Base-by-base conservation (phyloP, 2,329 filamentous ascomycete species). In the Penicillium sp. region DNA sequence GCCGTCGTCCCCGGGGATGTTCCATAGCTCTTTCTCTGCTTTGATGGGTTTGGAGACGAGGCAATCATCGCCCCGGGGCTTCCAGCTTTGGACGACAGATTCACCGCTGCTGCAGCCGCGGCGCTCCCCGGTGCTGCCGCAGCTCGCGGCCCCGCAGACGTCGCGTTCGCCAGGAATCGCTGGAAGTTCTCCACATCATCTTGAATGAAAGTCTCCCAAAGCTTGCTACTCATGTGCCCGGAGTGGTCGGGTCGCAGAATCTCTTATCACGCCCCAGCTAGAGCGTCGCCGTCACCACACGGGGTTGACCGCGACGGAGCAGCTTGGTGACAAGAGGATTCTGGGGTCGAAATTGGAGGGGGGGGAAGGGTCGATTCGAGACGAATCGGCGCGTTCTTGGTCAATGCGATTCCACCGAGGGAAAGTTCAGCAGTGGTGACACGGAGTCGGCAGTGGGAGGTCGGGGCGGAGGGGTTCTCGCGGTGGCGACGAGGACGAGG, bases 201-300 rank as follows among this genome's bases (percentile, higher is more conserved):
- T 81, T 96, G 86, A 76, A 94, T 85, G 68, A 91, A 97, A 68
- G 81, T 87, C 79, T 89, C 90, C 91, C 91, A 96, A 69, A 98
- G 82, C 80, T 86, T 80, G 75, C 89, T 85, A 84, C 87, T 97
- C 91, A 97, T 93, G 81, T 81, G 81, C 72, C 65, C 68, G 56
- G 54, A 59, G 43, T 58, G 56, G 38, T 62, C 38, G 51, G 39
- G 32, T 50, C 51, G 54, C 56, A 54, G 59, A 63, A 65, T 53
- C 57, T 65, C 72, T 71, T 67, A 62, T 65, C 68, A 69, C 71
- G 74, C 79, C 76, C 71, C 72, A 76, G 72, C 67, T 68, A 64
- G 78, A 84, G 83, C 87, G 88, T 94, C 84, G 87, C 87, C 87
- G 83, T 88, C 83, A 84, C 81, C 86, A 84, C 85, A 53, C 53